A percentile compares a stretch with the other conserved stretches of the same genome.
Evolutionary conservation across 177 flowering plant species (phyloP).

Genomic region (Vitis hybrid): DNA sequence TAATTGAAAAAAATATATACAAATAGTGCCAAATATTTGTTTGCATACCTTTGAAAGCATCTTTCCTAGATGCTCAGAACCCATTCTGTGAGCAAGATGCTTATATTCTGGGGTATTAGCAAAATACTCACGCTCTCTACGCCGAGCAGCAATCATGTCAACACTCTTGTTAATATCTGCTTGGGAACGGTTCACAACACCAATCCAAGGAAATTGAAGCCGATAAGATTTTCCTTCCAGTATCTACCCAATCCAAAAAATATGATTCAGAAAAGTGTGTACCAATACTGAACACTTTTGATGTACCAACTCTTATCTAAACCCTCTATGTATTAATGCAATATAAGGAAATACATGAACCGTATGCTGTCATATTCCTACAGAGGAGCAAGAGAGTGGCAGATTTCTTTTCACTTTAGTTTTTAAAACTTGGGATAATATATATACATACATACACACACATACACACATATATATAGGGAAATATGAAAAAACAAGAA

Average conservation of each 20-base stretch:
- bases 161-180: constrained; percentile 90
- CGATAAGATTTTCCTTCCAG: constrained; percentile 81
- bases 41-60: constrained; percentile 51
- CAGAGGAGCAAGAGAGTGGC: too few species aligned
- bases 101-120: constrained; percentile 59
- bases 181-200: constrained; percentile 93
- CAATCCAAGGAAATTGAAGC: constrained; percentile 89
- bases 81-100: constrained; percentile 60
- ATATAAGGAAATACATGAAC: too few species aligned
- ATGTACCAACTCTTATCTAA: too few species aligned
- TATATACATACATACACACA: too few species aligned
- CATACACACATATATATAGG: too few species aligned
- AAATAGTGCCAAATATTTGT: background rate
- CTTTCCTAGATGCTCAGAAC: constrained; percentile 63
- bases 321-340: too few species aligned
- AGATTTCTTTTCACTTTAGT: too few species aligned
- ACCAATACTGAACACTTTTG: too few species aligned
- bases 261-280: constrained; percentile 4
- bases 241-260: constrained; percentile 43
- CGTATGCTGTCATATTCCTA: too few species aligned
- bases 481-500: too few species aligned
- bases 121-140: constrained; percentile 85
- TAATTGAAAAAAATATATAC: background rate
- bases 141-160: constrained; percentile 95
- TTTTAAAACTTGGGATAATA: too few species aligned